Evolutionary conservation across 2,329 filamentous ascomycete species (phyloP), one percentile per base, ranked within the genome.

Genomic region (Alternaria solani): DNA sequence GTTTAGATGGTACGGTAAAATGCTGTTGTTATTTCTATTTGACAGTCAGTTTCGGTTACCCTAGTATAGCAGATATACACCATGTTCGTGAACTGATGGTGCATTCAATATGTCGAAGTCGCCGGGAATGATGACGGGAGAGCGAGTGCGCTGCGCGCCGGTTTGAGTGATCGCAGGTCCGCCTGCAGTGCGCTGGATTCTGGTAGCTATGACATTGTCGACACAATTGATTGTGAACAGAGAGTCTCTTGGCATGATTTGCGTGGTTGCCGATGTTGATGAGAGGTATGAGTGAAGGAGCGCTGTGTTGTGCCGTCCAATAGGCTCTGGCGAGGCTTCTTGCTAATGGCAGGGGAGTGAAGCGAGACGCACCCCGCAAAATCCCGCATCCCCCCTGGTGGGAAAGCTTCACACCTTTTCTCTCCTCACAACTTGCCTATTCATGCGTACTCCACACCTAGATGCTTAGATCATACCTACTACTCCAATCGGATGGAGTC

Each of bases 291-390:
- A 25, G 2, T 12, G 5, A 25, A 16, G 39, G 20, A 16, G 18
- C 11, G 20, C 5, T 42, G 23, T 23, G 39, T 14, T 42, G 20
- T 25, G 2, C 12, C 12, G 12, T 6, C 20, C 6, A 5, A 42
- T 42, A 16, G 14, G 18, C 44, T 6, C 14, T 25, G 18, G 18
- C 30, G 18, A 26, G 32, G 32, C 16, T 49, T 49, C 16, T 49
- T 49, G 14, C 30, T 48, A 30, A 5, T 20, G 34, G 32, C 32
- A 34, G 20, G 30, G 6, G 23, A 20, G 32, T 11, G 32, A 49
- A 49, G 46, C 46, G 32, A 49, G 46, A 26, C 14, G 32, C 32
- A 49, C 46, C 46, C 46, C 46, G 46, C 46, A 36, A 48, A 25
- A 34, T 36, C 30, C 30, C 46, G 46, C 30, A 3, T n/a, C 30